phyloP scores from a whole-genome alignment of 2,329 filamentous ascomycete genomes.

The Celoporthe dispersa region DNA sequence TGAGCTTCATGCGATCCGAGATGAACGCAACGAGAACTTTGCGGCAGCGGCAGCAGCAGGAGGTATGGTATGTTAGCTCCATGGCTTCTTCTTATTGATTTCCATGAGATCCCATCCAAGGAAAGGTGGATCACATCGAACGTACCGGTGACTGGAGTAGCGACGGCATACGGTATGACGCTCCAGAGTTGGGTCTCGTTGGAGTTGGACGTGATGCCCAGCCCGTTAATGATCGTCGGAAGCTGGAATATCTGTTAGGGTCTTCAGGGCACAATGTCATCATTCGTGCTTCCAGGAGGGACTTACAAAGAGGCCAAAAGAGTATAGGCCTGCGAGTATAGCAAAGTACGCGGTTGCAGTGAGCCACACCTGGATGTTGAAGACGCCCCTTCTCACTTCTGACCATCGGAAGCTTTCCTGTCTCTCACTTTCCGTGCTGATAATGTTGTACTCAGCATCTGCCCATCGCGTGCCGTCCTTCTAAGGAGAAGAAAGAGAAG shows the following conservation, averaged over 20 bases:
- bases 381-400: constrained; percentile 64
- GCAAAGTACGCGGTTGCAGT: constrained; percentile 65
- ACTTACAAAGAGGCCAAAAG: constrained; percentile 66
- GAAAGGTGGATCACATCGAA: background rate
- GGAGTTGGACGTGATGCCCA: constrained; percentile 56
- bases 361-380: constrained; percentile 66
- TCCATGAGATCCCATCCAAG: no score
- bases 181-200: constrained; percentile 66
- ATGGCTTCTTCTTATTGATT: background rate
- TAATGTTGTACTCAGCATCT: constrained; percentile 15
- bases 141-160: constrained; percentile 57
- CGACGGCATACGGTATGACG: constrained; percentile 67
- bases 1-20: constrained; percentile 63
- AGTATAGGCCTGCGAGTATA: constrained; percentile 63
- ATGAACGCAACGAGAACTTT: constrained; percentile 57
- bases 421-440: constrained; percentile 35
- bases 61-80: no score
- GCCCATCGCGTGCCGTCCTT: no score
- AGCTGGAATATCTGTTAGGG: constrained; percentile 44
- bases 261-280: background rate
- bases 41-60: no score
- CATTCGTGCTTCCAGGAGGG: background rate
- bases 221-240: constrained; percentile 66
- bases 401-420: constrained; percentile 62
- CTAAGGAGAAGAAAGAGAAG: background rate